A percentile compares a stretch with the other conserved stretches of the same genome.
These are phyloP conservation scores for Sanguinoderma infundibulare DNA, from an alignment of 1,284 basidiomycete genomes.

Conservation along the genomic window DNA sequence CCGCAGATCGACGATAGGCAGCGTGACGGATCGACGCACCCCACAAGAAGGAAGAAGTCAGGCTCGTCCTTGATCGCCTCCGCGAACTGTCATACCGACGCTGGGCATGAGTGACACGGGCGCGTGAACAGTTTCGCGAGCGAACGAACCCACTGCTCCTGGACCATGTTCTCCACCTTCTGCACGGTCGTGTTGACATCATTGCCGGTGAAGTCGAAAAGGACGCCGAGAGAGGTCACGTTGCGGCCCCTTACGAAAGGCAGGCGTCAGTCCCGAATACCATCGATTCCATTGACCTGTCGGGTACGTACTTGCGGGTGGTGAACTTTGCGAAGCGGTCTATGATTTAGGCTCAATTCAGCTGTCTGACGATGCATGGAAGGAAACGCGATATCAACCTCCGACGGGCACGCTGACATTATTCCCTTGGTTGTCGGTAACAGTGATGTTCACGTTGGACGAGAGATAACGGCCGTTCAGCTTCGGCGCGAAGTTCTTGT, in stretches of 20 bases:
- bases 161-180: conserved; percentile 72
- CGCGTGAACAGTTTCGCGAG: background rate
- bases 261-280: background rate
- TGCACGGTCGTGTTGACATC: conserved; percentile 76
- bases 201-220: conserved; percentile 75
- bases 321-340: conserved; percentile 76
- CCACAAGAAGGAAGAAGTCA: conserved; percentile 79
- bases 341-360: conserved; percentile 30
- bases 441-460: conserved; percentile 85
- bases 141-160: conserved; percentile 71
- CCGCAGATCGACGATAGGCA: background rate
- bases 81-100: conserved; percentile 63
- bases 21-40: conserved; percentile 44
- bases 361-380: background rate
- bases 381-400: conserved; percentile 39
- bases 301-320: conserved; percentile 43
- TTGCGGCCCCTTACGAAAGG: conserved; percentile 56
- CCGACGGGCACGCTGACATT: conserved; percentile 65
- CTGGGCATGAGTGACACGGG: background rate
- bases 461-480: conserved; percentile 80
- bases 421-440: conserved; percentile 57
- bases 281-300: background rate
- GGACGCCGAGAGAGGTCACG: conserved; percentile 83
- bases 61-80: conserved; percentile 82
- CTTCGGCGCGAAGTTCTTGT: conserved; percentile 76